Evolutionary conservation across 805 yeast genomes (phyloP).

Genomic region (Ogataea siamensis): DNA sequence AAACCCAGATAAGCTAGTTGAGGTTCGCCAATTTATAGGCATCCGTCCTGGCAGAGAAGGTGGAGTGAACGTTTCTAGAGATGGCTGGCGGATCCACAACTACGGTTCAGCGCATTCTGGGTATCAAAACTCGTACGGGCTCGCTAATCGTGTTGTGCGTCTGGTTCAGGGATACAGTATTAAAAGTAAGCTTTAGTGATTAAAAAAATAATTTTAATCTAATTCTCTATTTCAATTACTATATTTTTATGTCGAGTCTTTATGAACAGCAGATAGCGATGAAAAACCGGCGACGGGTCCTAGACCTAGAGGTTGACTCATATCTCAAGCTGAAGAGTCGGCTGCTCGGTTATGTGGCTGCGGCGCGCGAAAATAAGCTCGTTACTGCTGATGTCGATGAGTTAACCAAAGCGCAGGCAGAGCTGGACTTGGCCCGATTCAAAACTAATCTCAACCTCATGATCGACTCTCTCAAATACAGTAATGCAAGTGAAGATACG

Average conservation of each 20-base stretch:
- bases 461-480: slow-evolving; percentile 22
- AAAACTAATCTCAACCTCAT: slow-evolving; percentile 21
- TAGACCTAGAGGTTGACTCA: slow-evolving; percentile 31
- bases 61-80: slow-evolving; percentile 48
- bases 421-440: slow-evolving; percentile 18
- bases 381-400: slow-evolving; percentile 17
- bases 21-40: slow-evolving; percentile 60
- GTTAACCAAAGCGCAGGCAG: slow-evolving; percentile 20
- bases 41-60: slow-evolving; percentile 66
- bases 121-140: slow-evolving; percentile 47
- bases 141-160: slow-evolving; percentile 24
- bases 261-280: slow-evolving; percentile 25
- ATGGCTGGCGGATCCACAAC: slow-evolving; percentile 46
- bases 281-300: slow-evolving; percentile 30
- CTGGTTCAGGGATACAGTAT: slow-evolving; percentile 20
- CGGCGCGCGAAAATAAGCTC: slow-evolving; percentile 18
- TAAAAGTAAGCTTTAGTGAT: slow-evolving; percentile 2
- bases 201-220: no score
- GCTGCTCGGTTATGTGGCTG: slow-evolving; percentile 17
- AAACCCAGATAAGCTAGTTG: slow-evolving; percentile 44
- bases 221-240: no score
- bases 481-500: slow-evolving; percentile 15
- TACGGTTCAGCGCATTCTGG: slow-evolving; percentile 81
- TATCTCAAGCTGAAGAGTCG: slow-evolving; percentile 25
- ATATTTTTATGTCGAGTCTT: slow-evolving; percentile 5